Evolutionary conservation across 805 yeast species (phyloP), one percentile per base, ranked within the genome.

Genomic region (Teunomyces tritomae): DNA sequence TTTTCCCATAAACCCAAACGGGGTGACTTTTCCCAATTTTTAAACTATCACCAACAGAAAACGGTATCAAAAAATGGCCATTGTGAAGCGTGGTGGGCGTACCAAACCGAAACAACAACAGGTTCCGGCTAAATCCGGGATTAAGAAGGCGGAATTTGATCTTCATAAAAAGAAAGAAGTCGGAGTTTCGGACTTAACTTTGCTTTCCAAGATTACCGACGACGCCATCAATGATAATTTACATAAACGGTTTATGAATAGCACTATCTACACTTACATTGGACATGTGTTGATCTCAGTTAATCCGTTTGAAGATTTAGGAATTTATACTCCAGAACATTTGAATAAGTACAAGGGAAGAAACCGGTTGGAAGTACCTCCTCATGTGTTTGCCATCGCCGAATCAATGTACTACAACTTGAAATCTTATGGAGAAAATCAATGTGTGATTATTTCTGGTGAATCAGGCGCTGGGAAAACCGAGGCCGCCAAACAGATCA

Each of bases 381-480:
- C 99, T 3, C 99, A 94, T 69, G 99, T 94, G 28, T 94, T 85
- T 68, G 96, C 98, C 45, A 90, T 94, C 59, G 99, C 99, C 8
- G 99, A 94, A 69, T 73, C 95, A 30, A 90, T 94, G 96, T 94
- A 86, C 68, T 92, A 94, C 70, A 88, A 92, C 65, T 79, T 94
- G 84, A 91, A 91, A 68, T 86, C 96, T 0, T 94, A 94, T 68
- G 82, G 87, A 49, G 98, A 94, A 59, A 89, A 84, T 62, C 99
- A 94, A 66, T 92, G 98, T 78, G 98, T 94, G 17, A 94, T 94
- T 58, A 94, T 94, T 56, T 88, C 96, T 2, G 98, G 98, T 48
- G 98, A 92, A 66, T 88, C 96, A 1, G 98, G 98, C 52, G 98
- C 98, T 4, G 98, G 98, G 44, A 92, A 92, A 64, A 92, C 98